These are phyloP conservation scores for Penicillium soppii DNA, from an alignment of 495 filamentous ascomycete species.

Conservation along the genomic window DNA sequence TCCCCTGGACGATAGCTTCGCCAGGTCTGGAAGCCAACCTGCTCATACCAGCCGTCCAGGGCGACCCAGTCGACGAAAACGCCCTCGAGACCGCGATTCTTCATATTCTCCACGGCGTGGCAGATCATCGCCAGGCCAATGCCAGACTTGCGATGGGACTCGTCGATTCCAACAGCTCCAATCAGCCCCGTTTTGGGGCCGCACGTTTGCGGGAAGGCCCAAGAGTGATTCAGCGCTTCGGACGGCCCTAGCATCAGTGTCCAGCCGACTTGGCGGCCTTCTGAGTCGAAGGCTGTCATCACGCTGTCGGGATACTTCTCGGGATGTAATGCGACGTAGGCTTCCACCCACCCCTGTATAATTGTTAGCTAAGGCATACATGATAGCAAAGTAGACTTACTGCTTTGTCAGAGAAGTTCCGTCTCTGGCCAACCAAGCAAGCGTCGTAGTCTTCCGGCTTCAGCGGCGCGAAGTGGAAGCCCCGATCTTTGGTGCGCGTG, in stretches of 20 bases:
- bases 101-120: slow-evolving; percentile 52
- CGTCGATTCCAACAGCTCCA: slow-evolving; percentile 50
- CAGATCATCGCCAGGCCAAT: slow-evolving; percentile 48
- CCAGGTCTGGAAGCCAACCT: slow-evolving; percentile 45
- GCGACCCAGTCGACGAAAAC: slow-evolving; percentile 54
- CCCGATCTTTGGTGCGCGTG: slow-evolving; percentile 28
- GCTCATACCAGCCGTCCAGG: slow-evolving; percentile 51
- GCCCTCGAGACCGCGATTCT: slow-evolving; percentile 43
- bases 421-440: slow-evolving; percentile 43
- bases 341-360: slow-evolving; percentile 46
- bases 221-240: slow-evolving; percentile 29
- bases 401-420: slow-evolving; percentile 40
- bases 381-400: slow-evolving; percentile 21
- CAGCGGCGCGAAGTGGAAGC: slow-evolving; percentile 43
- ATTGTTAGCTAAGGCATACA: not conserved
- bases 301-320: slow-evolving; percentile 40
- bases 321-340: slow-evolving; percentile 42
- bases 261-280: slow-evolving; percentile 48
- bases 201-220: slow-evolving; percentile 47
- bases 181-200: slow-evolving; percentile 50
- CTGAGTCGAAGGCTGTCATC: slow-evolving; percentile 44
- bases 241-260: slow-evolving; percentile 46
- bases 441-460: slow-evolving; percentile 38
- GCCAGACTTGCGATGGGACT: slow-evolving; percentile 36
- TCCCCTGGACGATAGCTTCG: slow-evolving; percentile 43